A percentile compares a stretch with the other conserved stretches of the same genome.
phyloP scores from a whole-genome alignment of 2,329 filamentous ascomycete species.

The Zymoseptoria tritici region DNA sequence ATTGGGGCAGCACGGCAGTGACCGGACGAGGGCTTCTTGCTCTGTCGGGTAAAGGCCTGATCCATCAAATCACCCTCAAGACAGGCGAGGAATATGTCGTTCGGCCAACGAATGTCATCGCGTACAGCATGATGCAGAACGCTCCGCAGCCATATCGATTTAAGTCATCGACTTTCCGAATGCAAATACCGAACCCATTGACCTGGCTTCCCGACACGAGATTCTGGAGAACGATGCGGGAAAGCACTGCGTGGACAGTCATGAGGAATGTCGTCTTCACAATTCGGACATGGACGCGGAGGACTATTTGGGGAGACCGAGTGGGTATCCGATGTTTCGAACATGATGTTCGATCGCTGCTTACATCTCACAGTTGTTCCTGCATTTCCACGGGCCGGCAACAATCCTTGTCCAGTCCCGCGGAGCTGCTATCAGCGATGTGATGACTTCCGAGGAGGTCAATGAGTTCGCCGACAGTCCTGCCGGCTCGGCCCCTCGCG shows the following conservation, averaged over 20 bases:
- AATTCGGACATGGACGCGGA: constrained; percentile 66
- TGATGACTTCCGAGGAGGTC: constrained; percentile 68
- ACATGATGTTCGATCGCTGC: background rate
- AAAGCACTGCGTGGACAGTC: constrained; percentile 65
- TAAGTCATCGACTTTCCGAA: constrained; percentile 63
- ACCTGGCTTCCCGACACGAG: constrained; percentile 60
- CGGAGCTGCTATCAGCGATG: constrained; percentile 69
- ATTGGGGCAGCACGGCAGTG: constrained; percentile 86
- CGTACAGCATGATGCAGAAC: constrained; percentile 70
- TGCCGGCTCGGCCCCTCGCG: constrained; percentile 59
- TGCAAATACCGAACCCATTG: constrained; percentile 68
- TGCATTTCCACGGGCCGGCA: constrained; percentile 79
- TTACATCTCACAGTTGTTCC: constrained; percentile 54
- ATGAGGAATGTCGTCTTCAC: constrained; percentile 58
- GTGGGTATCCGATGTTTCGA: constrained; percentile 34
- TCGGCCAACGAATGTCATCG: constrained; percentile 83
- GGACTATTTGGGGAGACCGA: constrained; percentile 87
- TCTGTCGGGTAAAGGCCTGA: constrained; percentile 76
- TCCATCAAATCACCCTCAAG: constrained; percentile 75
- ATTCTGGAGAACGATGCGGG: constrained; percentile 65
- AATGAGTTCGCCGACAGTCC: constrained; percentile 84
- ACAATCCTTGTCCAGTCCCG: constrained; percentile 84
- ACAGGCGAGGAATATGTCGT: constrained; percentile 84
- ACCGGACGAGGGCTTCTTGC: constrained; percentile 84
- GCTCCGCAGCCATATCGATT: constrained; percentile 80